Percentiles rank a stretch among this genome's conserved stretches.
Evolutionary conservation across 208 protist genomes (phyloP).

Genomic region (Leishmania lainsoni): DNA sequence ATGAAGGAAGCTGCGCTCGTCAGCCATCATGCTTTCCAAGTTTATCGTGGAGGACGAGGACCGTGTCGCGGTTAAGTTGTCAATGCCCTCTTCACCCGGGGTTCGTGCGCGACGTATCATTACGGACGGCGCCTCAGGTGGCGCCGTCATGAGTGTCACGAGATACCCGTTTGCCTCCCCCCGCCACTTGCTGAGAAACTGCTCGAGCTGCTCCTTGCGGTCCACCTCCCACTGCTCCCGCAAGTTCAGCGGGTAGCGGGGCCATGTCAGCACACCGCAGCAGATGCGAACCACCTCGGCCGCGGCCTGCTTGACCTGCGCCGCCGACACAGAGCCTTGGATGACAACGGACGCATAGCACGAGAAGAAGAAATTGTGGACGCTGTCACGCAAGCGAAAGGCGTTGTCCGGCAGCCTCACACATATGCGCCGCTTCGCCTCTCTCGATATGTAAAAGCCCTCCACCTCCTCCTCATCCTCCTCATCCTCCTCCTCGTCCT

Average conservation of each 20-base stretch:
- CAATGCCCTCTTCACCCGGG: background rate
- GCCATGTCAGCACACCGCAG: background rate
- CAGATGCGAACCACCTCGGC: background rate
- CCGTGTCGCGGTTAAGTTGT: background rate
- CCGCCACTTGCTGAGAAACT: conserved; percentile 7
- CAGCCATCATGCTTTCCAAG: background rate
- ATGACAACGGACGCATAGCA: conserved; percentile 11
- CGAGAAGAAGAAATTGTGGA: conserved; percentile 11
- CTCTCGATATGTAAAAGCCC: conserved; percentile 7
- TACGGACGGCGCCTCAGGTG: background rate
- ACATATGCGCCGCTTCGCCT: conserved; percentile 1
- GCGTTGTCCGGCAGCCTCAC: conserved; percentile 14
- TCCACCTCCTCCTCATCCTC: background rate
- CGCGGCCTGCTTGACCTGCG: background rate
- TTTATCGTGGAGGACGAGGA: background rate
- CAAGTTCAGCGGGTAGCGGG: conserved; percentile 2
- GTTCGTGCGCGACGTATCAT: background rate
- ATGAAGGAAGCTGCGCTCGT: background rate
- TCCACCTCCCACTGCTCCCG: conserved; percentile 3
- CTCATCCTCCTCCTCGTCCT: background rate
- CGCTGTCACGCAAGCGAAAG: background rate
- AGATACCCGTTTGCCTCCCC: conserved; percentile 4
- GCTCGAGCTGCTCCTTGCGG: background rate
- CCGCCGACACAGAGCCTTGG: background rate
- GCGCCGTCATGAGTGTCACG: background rate